Evolutionary conservation across 2,329 filamentous ascomycete species (phyloP), one percentile per base, ranked within the genome.

Genomic region (Septoria petroselini): DNA sequence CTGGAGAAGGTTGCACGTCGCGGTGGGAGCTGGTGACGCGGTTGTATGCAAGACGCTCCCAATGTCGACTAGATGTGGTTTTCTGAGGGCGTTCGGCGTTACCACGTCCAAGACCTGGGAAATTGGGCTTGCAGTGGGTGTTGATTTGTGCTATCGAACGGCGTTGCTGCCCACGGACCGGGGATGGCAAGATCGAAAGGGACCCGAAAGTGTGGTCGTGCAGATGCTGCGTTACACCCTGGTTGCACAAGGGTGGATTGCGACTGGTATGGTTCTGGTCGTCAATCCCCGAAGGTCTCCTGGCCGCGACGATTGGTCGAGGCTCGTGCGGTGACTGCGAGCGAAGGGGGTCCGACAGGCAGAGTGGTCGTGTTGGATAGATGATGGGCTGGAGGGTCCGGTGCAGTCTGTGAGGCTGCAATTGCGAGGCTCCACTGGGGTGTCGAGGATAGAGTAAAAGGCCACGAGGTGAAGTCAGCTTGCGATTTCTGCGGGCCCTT

Each of bases 181-280:
- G 62, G 52, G 53, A 53, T 59, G n/a, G 67, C 67, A 58, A 62
- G 62, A 64, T 65, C 70, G 62, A 65, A 66, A 65, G 29, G 53
- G 62, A 57, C 68, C 72, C 71, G 66, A 58, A 67, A 69, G 68
- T 67, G 69, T 69, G 72, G 71, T 72, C 68, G 72, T 68, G 72
- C 71, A 74, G 70, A 70, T 65, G 68, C 66, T 64, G 71, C 71
- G 71, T 67, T 63, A 71, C 71, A 68, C 62, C 42, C 46, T 43
- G 45, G 64, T 66, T 44, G 52, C 54, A 65, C 63, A 56, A 62
- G 57, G 55, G 54, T 62, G 58, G 56, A 54, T 50, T 49, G 54
- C 57, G 58, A 60, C 47, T 51, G 57, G 41, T 50, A 50, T 49
- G 44, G 45, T 52, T 58, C 48, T 46, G 52, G 62, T 69, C 66